Evolutionary conservation across 2,329 filamentous ascomycete species (phyloP).

Genomic region (Rhynchosporium agropyri): DNA sequence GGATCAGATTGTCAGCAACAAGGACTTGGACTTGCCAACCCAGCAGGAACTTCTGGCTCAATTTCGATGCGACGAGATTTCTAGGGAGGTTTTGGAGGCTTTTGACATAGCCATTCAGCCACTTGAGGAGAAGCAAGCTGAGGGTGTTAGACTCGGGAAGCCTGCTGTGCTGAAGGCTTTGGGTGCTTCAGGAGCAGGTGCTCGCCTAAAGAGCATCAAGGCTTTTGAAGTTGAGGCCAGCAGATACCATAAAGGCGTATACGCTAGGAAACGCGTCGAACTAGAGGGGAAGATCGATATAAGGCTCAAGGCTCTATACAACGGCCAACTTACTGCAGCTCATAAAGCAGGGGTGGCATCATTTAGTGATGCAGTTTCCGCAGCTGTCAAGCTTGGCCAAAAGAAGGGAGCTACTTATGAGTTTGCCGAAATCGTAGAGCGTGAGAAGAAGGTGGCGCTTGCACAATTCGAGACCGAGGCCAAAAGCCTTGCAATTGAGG

Average conservation of each 20-base stretch:
- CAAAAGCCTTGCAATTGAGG: constrained; percentile 72
- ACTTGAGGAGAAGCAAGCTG: constrained; percentile 82
- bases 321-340: constrained; percentile 82
- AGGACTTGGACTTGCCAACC: constrained; percentile 93
- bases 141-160: constrained; percentile 72
- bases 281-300: constrained; percentile 84
- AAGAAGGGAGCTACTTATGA: constrained; percentile 91
- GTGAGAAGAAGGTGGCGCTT: constrained; percentile 77
- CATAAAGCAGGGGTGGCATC: constrained; percentile 84
- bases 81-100: constrained; percentile 78
- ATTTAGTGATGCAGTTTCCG: constrained; percentile 86
- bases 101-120: constrained; percentile 85
- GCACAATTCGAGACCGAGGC: constrained; percentile 77
- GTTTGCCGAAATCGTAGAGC: constrained; percentile 89
- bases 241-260: constrained; percentile 96
- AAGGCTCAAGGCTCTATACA: constrained; percentile 85
- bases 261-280: constrained; percentile 80
- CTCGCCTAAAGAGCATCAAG: constrained; percentile 73
- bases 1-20: constrained; percentile 99
- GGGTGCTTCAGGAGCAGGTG: constrained; percentile 70
- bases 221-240: constrained; percentile 91
- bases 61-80: constrained; percentile 96
- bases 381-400: constrained; percentile 86
- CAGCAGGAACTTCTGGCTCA: constrained; percentile 96
- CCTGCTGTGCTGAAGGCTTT: constrained; percentile 73